Percentiles rank a stretch among this genome's conserved stretches.
Conservation (phyloP, 2,329 filamentous ascomycete species). For the Fusarium brevicatenulatum region DNA sequence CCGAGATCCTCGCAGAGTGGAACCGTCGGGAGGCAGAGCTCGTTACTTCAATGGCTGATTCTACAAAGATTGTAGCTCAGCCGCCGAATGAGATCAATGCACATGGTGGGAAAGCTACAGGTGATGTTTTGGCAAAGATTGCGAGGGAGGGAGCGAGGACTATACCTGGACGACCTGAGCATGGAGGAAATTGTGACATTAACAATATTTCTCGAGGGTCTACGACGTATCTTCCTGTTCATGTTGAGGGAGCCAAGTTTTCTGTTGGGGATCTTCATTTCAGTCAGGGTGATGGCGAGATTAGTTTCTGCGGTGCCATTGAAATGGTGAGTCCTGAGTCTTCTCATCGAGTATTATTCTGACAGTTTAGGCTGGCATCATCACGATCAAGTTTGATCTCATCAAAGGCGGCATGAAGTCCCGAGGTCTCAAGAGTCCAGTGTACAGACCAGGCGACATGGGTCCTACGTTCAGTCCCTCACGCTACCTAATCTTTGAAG, state of each 20-base stretch:
- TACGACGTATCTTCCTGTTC: constrained; percentile 88
- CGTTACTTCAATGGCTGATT: constrained; percentile 73
- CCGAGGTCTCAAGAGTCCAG: constrained; percentile 82
- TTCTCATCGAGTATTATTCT: not conserved
- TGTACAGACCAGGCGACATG: constrained; percentile 80
- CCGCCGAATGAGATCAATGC: constrained; percentile 77
- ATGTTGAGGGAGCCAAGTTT: constrained; percentile 88
- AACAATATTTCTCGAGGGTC: constrained; percentile 84
- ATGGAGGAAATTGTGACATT: constrained; percentile 92
- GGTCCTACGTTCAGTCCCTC: constrained; percentile 28
- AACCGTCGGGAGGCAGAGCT: constrained; percentile 85
- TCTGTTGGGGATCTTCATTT: constrained; percentile 91
- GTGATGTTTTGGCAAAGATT: constrained; percentile 71
- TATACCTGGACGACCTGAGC: constrained; percentile 84
- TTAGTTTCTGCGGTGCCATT: constrained; percentile 88
- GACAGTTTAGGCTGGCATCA: constrained; percentile 70
- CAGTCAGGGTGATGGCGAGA: constrained; percentile 89
- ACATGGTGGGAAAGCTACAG: constrained; percentile 74
- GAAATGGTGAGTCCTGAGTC: constrained; percentile 70
- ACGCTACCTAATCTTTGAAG: constrained; percentile 60
- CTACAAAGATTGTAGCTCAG: constrained; percentile 69
- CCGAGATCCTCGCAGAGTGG: constrained; percentile 82
- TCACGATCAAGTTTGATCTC: constrained; percentile 89
- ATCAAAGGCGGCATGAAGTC: constrained; percentile 83
- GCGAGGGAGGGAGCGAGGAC: constrained; percentile 84